Evolutionary conservation across 106 monocot species (phyloP).

Genomic region (Dendrobium huoshanense): DNA sequence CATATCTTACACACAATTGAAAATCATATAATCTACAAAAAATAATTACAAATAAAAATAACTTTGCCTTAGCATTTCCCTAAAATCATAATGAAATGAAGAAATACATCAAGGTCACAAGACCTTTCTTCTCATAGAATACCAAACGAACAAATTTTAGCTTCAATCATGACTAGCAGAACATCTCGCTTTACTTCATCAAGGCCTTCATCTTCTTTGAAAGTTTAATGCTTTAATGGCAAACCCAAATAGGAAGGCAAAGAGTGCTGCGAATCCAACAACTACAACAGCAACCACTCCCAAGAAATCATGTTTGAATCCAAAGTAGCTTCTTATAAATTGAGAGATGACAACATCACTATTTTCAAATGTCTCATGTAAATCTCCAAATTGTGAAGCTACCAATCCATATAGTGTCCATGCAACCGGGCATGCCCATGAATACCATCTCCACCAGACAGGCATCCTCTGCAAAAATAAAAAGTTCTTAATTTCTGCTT

Average conservation of each 20-base stretch:
- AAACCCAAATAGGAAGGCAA: conserved; percentile 4
- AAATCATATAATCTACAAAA: neutral
- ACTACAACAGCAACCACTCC: neutral
- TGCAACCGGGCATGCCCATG: neutral
- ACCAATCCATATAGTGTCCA: neutral
- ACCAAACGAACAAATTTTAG: neutral
- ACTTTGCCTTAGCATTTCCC: neutral
- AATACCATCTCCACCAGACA: conserved; percentile 1
- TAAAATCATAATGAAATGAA: neutral
- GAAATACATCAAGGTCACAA: neutral
- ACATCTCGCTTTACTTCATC: neutral
- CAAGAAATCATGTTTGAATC: neutral
- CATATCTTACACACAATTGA: neutral
- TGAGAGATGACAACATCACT: neutral
- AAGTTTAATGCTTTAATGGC: conserved; percentile 38
- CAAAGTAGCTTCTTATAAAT: neutral
- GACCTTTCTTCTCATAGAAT: neutral
- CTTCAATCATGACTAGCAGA: too few species aligned
- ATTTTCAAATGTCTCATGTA: neutral
- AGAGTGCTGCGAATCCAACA: neutral
- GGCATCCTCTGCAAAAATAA: conserved; percentile 10
- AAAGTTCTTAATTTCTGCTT: neutral
- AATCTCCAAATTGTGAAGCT: neutral
- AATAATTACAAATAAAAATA: neutral
- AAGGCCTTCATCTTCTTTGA: conserved; percentile 29